Evolutionary conservation across 106 monocot species (phyloP), one percentile per base, ranked within the genome.

Genomic region (Dactylorhiza incarnata): DNA sequence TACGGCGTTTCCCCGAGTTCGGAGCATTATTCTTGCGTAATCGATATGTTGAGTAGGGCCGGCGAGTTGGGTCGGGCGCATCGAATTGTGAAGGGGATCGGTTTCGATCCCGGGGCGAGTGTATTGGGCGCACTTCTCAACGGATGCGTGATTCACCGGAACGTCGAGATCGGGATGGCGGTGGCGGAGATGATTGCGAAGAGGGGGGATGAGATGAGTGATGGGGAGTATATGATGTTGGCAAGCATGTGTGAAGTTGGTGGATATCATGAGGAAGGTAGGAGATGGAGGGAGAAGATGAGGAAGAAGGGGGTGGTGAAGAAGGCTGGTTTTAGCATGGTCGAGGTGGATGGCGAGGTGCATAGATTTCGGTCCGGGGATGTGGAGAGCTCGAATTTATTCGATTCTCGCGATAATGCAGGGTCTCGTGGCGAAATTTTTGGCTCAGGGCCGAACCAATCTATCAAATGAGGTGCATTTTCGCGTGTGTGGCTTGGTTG

Each of bases 171-270:
- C 84, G 84, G 19, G 73, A 75, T 47, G 63, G 82, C 29, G 8
- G 85, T 78, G 4, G 85, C 82, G 0, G 76, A 65, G 16, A 79
- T 56, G 80, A 78, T 80, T 1, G 85, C 85, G 0, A 73, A 65
- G 12, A 81, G 56, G 78, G 74, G 87, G 23, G 67, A 87, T 67
- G 78, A 83, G 16, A 79, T 82, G 87, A 82, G 82, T 68, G 83
- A 85, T 5, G 84, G 92, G 51, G 87, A 89, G 67, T 85, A 85
- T 74, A 75, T 81, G 14, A 58, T 89, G 82, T 76, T 84, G 54
- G 81, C 77, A n/a, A 78, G 85, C 68, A 82, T 83, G 82, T 80
- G 78, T 78, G 85, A 82, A 7, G 79, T 73, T 51, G 61, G 75
- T 53, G 89, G 87, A 5, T 75, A 66, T 22, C 84, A 85, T 83